phyloP scores from a whole-genome alignment of 305 asterid species.

The Coffea humblotiana region DNA sequence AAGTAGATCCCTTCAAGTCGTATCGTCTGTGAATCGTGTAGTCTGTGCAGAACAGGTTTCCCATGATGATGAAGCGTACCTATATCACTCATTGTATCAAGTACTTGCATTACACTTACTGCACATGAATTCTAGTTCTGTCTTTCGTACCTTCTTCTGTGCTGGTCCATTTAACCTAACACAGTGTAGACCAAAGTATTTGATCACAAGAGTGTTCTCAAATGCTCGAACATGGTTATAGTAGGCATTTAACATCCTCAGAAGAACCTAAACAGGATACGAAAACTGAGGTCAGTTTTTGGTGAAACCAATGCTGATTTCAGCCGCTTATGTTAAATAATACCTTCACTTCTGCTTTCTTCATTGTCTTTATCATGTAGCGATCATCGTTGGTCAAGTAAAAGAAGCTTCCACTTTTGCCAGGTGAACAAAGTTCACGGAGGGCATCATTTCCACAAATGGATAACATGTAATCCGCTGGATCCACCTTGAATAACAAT shows the following conservation, averaged over 20 bases:
- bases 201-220: constrained; percentile 79
- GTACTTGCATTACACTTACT: neutral
- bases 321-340: neutral
- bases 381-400: constrained; percentile 82
- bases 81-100: constrained; percentile 27
- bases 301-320: constrained; percentile 3
- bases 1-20: constrained; percentile 91
- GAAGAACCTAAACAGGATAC: constrained; percentile 48
- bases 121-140: neutral
- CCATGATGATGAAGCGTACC: constrained; percentile 94
- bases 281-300: neutral
- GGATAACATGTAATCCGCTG: constrained; percentile 92
- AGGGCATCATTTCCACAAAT: constrained; percentile 88
- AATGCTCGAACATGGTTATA: constrained; percentile 77
- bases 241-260: constrained; percentile 82
- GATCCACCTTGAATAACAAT: constrained; percentile 87
- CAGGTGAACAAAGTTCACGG: constrained; percentile 84
- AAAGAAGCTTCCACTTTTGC: constrained; percentile 90
- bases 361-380: constrained; percentile 90
- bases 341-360: constrained; percentile 91
- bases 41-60: constrained; percentile 75
- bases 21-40: constrained; percentile 72
- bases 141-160: constrained; percentile 59
- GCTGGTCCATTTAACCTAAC: constrained; percentile 75
- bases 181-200: constrained; percentile 81